These are phyloP conservation scores for Microdochium trichocladiopsis DNA, from an alignment of 2,329 filamentous ascomycete species.

Conservation along the genomic window DNA sequence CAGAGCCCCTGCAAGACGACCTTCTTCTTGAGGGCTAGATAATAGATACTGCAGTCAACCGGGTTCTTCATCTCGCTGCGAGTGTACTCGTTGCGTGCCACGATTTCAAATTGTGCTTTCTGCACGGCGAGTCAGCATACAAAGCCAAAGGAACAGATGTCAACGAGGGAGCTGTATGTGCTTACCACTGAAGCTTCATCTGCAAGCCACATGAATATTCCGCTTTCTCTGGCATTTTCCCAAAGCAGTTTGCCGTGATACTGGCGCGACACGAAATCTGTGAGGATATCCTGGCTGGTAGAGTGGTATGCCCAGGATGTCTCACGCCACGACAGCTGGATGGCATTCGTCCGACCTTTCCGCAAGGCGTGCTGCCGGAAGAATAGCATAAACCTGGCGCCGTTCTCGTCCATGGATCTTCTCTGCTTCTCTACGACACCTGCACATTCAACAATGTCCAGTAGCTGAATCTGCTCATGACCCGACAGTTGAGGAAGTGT, in stretches of 20 bases:
- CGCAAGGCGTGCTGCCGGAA: conserved; percentile 75
- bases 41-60: conserved; percentile 84
- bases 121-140: conserved; percentile 22
- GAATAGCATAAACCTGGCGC: conserved; percentile 79
- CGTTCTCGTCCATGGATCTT: conserved; percentile 85
- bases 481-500: conserved; percentile 75
- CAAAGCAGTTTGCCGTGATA: conserved; percentile 76
- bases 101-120: conserved; percentile 76
- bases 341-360: conserved; percentile 55
- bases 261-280: conserved; percentile 74
- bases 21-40: conserved; percentile 87
- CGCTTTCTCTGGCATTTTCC: conserved; percentile 78
- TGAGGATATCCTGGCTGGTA: conserved; percentile 79
- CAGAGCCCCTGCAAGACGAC: conserved; percentile 83
- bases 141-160: too few species aligned
- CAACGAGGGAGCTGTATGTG: too few species aligned
- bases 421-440: conserved; percentile 80
- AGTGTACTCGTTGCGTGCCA: conserved; percentile 90
- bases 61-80: conserved; percentile 83
- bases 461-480: conserved; percentile 78
- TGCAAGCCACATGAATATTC: conserved; percentile 91
- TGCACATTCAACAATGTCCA: conserved; percentile 78
- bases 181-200: conserved; percentile 70
- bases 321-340: conserved; percentile 68
- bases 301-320: conserved; percentile 84